phyloP scores from a whole-genome alignment of 495 filamentous ascomycete species.

The Penicillium taxi region DNA sequence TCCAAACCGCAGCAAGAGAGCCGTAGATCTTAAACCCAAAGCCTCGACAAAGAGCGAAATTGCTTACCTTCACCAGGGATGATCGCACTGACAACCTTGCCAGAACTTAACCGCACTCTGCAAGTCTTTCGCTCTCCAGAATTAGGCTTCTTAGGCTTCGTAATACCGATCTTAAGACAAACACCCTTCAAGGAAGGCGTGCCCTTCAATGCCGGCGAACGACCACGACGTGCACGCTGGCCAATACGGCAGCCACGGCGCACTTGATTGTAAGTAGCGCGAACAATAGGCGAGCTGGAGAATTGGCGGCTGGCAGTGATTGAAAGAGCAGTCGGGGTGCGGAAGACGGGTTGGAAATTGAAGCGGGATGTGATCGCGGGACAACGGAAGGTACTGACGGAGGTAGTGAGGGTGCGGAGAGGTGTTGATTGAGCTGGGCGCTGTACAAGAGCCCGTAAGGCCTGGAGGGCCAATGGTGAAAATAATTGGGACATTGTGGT shows the following conservation, averaged over 20 bases:
- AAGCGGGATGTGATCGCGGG: conserved; percentile 15
- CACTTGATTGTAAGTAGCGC: conserved; percentile 49
- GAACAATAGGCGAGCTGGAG: conserved; percentile 33
- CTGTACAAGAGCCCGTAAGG: conserved; percentile 31
- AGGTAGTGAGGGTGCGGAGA: conserved; percentile 17
- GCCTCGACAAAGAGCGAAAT: conserved; percentile 7
- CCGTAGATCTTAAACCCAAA: no score
- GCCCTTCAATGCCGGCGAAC: conserved; percentile 73
- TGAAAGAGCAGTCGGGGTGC: conserved; percentile 22
- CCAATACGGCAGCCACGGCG: conserved; percentile 63
- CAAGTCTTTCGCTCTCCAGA: conserved; percentile 91
- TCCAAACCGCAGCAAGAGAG: no score
- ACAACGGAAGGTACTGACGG: conserved; percentile 9
- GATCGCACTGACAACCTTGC: conserved; percentile 78
- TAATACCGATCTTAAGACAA: conserved; percentile 83
- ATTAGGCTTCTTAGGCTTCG: conserved; percentile 97
- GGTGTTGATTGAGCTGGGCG: conserved; percentile 20
- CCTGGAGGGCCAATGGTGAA: conserved; percentile 31
- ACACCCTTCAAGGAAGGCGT: conserved; percentile 88
- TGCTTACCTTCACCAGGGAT: conserved; percentile 84
- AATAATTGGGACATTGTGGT: conserved; percentile 30
- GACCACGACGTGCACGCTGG: conserved; percentile 69
- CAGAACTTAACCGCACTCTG: conserved; percentile 77
- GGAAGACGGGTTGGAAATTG: conserved; percentile 32
- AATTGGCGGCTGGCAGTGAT: conserved; percentile 29